Evolutionary conservation across 345 rosid species (phyloP), one percentile per base, ranked within the genome.

Genomic region (Triadica sebifera): DNA sequence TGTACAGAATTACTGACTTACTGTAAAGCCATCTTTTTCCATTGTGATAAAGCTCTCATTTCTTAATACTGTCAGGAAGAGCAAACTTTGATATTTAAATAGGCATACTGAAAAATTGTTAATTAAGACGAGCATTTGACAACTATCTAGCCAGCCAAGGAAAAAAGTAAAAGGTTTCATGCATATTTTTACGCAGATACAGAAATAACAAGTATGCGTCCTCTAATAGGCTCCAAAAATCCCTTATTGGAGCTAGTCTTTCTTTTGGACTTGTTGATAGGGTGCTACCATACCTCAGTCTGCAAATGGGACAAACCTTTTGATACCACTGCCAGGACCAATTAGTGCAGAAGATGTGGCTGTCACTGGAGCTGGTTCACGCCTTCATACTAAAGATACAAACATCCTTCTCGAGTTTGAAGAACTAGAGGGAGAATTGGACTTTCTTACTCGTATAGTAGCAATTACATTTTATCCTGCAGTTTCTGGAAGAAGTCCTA

Each of bases 361-460:
- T 79, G 80, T 95, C 72, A 93, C 97, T 13, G 98, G 99, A 81
- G 99, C 97, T 80, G 97, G 98, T 83, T 88, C 94, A 47, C 89
- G 98, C 72, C 90, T 92, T 77, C 84, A 92, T 77, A 84, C 93
- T 69, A 91, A 91, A 77, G 88, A 87, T 76, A 78, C 89, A 56
- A 84, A 91, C 59, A 82, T 81, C 67, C 83, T 85, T 77, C 80
- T 96, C 77, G 96, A 91, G 84, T 95, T 86, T 84, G 98, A 95
- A 90, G 99, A 93, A 85, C 57, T 91, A 81, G 99, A 95, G 83
- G 99, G 99, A 81, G 91, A 91, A 55, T 57, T 95, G 84, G 96
- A 95, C 81, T 93, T 93, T 80, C 90, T 95, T 75, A 93, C 93
- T 73, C 98, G 96, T 79, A 86, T 95, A 39, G 98, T 93, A 82